Base-by-base conservation (phyloP, 2,329 filamentous ascomycete genomes). In the Aspergillus hiratsukae region DNA sequence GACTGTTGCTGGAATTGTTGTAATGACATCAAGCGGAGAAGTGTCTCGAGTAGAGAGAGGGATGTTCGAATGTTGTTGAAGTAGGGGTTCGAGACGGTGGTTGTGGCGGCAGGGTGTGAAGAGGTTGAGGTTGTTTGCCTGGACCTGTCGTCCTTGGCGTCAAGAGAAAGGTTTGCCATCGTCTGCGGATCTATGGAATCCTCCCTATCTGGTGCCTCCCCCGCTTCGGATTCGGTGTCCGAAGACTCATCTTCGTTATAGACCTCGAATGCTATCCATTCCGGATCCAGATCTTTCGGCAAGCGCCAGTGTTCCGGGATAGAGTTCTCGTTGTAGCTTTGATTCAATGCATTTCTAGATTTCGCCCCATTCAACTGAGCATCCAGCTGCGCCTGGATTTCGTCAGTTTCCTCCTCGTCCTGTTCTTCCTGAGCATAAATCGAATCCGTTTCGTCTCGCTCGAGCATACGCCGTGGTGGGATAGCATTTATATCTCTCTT, bases 1-100 rank as follows among this genome's bases (percentile, higher is more conserved):
- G 90, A 91, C 43, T 85, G 83, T 78, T 97, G 92, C 69, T 96
- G 89, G 72, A 94, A 96, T 76, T 96, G 91, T 69, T 96, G 92
- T 14, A 96, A 83, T 23, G 91, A 90, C 4, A 89, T 87, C 49
- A 97, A 82, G 45, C 93, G 90, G 49, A 96, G 83, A 31, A 96
- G 80, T 79, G 93, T 94, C 72, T 97, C 92, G 53, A 97, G 83
- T 8, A 96, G 83, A 1, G 92, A 96, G 5, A 90, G 78, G 0
- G 85, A 88, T 1, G 86, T 87, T 53, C 83, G 83, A 63, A 89
- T 83, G 29, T 76, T 73, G 54, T 76, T 76, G 51, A 78, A 80
- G 59, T 64, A 61, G 81, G 75, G 61, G 80, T 87, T 63, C 75
- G 73, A 71, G 41, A 75, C 64, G 48, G 69, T 73, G 27, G 65